Conservation (phyloP, 208 protist genomes). For the Porcisia deanei region DNA sequence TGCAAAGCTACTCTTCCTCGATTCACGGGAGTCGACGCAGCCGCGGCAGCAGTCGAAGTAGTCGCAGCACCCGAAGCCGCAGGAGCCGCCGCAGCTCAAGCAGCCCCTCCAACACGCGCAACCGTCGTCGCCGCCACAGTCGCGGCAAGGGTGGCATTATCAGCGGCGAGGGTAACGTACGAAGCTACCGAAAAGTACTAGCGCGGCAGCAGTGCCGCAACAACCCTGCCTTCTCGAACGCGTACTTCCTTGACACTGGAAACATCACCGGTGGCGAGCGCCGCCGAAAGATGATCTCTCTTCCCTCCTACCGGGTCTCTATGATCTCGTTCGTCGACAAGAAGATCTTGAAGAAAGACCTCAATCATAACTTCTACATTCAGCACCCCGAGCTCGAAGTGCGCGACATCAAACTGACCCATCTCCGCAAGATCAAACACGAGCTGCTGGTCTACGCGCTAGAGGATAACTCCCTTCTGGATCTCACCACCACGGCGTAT, state of each 20-base stretch:
- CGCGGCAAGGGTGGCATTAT: constrained; percentile 32
- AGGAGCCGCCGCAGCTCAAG: constrained; percentile 23
- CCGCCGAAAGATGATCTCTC: constrained; percentile 74
- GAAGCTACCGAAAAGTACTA: constrained; percentile 75
- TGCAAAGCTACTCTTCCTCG: constrained; percentile 16
- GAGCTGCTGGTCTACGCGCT: constrained; percentile 77
- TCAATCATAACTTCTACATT: constrained; percentile 87
- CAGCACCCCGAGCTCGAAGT: constrained; percentile 86
- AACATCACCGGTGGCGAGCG: constrained; percentile 88
- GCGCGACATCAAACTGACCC: constrained; percentile 82
- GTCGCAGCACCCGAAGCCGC: constrained; percentile 13
- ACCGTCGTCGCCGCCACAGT: constrained; percentile 26
- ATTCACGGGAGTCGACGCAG: constrained; percentile 11
- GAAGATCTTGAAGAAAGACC: constrained; percentile 86
- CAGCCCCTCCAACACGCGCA: constrained; percentile 18
- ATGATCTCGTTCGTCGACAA: constrained; percentile 86
- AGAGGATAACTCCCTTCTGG: constrained; percentile 63
- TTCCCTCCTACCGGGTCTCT: constrained; percentile 76
- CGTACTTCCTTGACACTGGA: constrained; percentile 80
- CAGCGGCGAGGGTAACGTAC: constrained; percentile 47
- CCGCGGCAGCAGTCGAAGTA: constrained; percentile 15
- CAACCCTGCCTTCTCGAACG: constrained; percentile 72
- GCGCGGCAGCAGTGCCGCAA: constrained; percentile 43
- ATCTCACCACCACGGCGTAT: constrained; percentile 72
- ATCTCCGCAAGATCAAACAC: constrained; percentile 70